Evolutionary conservation across 2,329 filamentous ascomycete genomes (phyloP).

Genomic region (Colletotrichum sp.): DNA sequence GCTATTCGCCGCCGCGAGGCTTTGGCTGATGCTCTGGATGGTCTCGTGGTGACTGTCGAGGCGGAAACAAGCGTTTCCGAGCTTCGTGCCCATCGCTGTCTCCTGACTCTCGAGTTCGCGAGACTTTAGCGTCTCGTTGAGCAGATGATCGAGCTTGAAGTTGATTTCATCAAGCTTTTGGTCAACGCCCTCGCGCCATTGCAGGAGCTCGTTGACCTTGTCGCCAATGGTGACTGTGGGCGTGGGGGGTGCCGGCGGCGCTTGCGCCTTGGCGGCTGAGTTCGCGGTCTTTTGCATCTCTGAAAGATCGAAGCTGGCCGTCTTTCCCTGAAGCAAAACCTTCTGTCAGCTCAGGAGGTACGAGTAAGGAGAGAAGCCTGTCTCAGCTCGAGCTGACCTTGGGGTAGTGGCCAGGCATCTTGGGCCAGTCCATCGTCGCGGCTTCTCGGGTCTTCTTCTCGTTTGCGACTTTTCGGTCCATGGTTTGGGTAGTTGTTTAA

Average conservation of each 20-base stretch:
- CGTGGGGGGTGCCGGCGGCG: background rate
- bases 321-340: background rate
- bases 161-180: background rate
- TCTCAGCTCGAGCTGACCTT: background rate
- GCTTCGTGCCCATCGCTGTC: background rate
- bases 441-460: background rate
- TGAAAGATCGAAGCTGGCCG: background rate
- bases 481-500: background rate
- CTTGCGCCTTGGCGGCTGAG: background rate
- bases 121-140: background rate
- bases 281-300: background rate
- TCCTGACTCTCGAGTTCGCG: background rate
- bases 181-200: background rate
- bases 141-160: background rate
- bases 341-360: background rate
- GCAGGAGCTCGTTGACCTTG: background rate
- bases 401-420: background rate
- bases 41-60: background rate
- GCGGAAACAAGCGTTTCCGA: background rate
- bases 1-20: background rate
- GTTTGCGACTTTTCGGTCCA: background rate
- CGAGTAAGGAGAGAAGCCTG: background rate
- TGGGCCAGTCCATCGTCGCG: background rate
- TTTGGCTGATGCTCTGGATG: background rate
- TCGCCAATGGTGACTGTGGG: background rate